Evolutionary conservation across 768 basidiomycete species (phyloP).

Genomic region (Glaciozyma martinii): DNA sequence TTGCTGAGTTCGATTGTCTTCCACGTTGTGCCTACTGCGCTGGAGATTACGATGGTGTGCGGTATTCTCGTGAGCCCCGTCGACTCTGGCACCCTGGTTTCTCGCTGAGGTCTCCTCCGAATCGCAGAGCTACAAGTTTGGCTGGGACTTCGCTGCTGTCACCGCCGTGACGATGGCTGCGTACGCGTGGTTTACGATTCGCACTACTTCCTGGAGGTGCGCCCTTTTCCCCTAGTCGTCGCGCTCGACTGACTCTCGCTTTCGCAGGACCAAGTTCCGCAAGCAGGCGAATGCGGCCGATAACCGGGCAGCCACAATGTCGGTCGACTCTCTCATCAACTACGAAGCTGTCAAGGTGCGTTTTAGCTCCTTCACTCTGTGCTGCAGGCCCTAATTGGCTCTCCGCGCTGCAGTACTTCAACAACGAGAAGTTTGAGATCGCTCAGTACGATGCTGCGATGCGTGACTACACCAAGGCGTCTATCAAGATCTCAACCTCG

Average conservation of each 20-base stretch:
- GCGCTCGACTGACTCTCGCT: background rate
- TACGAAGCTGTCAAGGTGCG: conserved; percentile 94
- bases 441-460: conserved; percentile 86
- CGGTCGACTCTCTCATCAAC: conserved; percentile 93
- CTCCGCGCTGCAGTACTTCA: conserved; percentile 56
- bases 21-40: conserved; percentile 86
- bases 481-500: conserved; percentile 88
- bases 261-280: conserved; percentile 72
- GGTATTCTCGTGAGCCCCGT: conserved; percentile 71
- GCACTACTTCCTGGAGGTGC: conserved; percentile 91
- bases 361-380: background rate
- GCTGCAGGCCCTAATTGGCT: background rate
- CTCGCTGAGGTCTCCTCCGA: background rate
- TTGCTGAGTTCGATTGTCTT: conserved; percentile 86
- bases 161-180: conserved; percentile 73
- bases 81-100: background rate
- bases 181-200: conserved; percentile 95
- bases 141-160: conserved; percentile 91
- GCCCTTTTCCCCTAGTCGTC: conserved; percentile 11
- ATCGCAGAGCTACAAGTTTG: conserved; percentile 85
- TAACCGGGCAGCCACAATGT: conserved; percentile 86
- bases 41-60: conserved; percentile 94
- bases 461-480: conserved; percentile 76
- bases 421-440: conserved; percentile 88
- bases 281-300: conserved; percentile 92